Evolutionary conservation across 257 asterid genomes (phyloP).

Genomic region (Lycium ferocissimum): DNA sequence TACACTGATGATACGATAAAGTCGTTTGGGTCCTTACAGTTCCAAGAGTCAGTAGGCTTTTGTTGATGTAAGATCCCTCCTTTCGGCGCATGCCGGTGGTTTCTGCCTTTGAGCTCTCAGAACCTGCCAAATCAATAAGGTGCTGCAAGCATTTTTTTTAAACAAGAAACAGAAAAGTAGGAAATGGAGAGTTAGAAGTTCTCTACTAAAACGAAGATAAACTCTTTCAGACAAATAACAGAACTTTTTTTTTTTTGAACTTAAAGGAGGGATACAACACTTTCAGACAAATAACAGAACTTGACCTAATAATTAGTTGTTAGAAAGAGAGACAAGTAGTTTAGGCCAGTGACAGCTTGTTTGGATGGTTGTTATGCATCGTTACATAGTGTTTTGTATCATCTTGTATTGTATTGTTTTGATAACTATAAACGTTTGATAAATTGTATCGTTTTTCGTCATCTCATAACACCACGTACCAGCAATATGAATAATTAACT

Average conservation of each 20-base stretch:
- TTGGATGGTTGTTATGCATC: not conserved
- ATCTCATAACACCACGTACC: not conserved
- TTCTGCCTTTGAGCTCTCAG: slow-evolving; percentile 97
- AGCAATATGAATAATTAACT: slow-evolving; percentile 11
- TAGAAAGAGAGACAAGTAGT: not conserved
- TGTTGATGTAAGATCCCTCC: slow-evolving; percentile 97
- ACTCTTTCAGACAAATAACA: not conserved
- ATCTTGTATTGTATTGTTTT: not conserved
- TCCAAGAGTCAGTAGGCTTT: slow-evolving; percentile 98
- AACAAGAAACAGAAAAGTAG: slow-evolving; percentile 33
- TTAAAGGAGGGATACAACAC: not conserved
- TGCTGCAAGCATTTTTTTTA: slow-evolving; percentile 66
- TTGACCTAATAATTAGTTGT: not conserved
- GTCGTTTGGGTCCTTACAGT: slow-evolving; percentile 77
- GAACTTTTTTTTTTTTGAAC: no score
- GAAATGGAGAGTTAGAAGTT: not conserved
- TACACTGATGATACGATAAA: slow-evolving; percentile 44
- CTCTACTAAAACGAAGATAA: slow-evolving; percentile 16
- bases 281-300: not conserved
- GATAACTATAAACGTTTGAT: not conserved
- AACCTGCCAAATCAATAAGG: slow-evolving; percentile 99
- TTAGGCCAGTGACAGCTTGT: not conserved
- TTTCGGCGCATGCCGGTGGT: slow-evolving; percentile 92
- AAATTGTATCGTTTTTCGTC: not conserved
- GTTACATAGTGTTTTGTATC: not conserved